phyloP scores from a whole-genome alignment of 2,329 filamentous ascomycete species.

The Plenodomus lindquistii region DNA sequence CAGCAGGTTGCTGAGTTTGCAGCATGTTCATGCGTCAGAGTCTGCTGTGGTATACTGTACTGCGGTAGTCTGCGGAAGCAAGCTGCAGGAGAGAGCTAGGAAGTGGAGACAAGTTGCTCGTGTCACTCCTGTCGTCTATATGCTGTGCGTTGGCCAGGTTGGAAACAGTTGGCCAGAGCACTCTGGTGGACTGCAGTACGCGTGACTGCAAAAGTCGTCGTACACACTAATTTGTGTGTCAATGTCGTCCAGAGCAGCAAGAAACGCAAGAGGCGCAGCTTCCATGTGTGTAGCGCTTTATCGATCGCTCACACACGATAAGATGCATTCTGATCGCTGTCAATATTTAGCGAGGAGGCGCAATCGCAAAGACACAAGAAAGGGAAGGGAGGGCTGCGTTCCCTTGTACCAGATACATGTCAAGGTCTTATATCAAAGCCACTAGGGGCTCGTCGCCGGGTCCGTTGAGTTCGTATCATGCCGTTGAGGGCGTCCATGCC shows the following conservation, averaged over 20 bases:
- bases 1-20: neutral
- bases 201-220: conserved; percentile 9
- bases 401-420: conserved; percentile 16
- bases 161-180: neutral
- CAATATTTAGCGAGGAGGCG: conserved; percentile 11
- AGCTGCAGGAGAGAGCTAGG: conserved; percentile 14
- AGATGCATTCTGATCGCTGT: conserved; percentile 9
- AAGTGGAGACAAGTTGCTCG: conserved; percentile 10
- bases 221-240: conserved; percentile 12
- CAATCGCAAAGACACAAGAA: conserved; percentile 4
- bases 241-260: conserved; percentile 3
- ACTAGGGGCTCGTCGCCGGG: conserved; percentile 13
- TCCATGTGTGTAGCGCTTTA: conserved; percentile 7
- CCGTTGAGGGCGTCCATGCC: conserved; percentile 19
- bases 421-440: conserved; percentile 16
- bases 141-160: conserved; percentile 7
- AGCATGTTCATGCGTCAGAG: neutral
- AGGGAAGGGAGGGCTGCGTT: conserved; percentile 13
- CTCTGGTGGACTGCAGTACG: conserved; percentile 1
- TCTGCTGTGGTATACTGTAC: neutral
- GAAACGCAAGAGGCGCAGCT: conserved; percentile 18
- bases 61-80: conserved; percentile 13
- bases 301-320: conserved; percentile 15
- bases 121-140: conserved; percentile 6
- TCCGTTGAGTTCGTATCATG: conserved; percentile 25